A percentile compares a stretch with the other conserved stretches of the same genome.
phyloP scores from a whole-genome alignment of 345 rosid species.

The Turnera subulata region DNA sequence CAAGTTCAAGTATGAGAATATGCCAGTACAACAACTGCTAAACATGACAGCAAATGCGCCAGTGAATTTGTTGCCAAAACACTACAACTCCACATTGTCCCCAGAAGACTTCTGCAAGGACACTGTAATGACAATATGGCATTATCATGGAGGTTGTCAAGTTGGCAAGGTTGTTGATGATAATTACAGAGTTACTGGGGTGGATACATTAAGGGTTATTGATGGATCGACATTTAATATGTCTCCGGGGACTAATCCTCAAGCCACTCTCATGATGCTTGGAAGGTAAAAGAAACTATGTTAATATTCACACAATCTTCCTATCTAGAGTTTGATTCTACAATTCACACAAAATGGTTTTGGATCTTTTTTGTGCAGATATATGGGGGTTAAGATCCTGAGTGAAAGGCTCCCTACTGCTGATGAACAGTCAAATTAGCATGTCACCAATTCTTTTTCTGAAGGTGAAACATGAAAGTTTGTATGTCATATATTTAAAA shows the following conservation, averaged over 20 bases:
- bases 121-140: slow-evolving; percentile 33
- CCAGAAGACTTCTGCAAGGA: slow-evolving; percentile 25
- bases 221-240: slow-evolving; percentile 26
- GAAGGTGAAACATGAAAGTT: too few species aligned
- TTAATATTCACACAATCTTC: too few species aligned
- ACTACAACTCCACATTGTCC: slow-evolving; percentile 10
- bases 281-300: slow-evolving; percentile 16
- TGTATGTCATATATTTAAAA: too few species aligned
- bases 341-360: background rate
- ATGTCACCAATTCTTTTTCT: too few species aligned
- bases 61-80: slow-evolving; percentile 21
- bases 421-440: slow-evolving; percentile 1
- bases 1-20: slow-evolving; percentile 1
- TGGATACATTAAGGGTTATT: slow-evolving; percentile 24
- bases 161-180: slow-evolving; percentile 22
- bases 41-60: slow-evolving; percentile 25
- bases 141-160: slow-evolving; percentile 33
- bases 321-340: too few species aligned
- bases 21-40: slow-evolving; percentile 13
- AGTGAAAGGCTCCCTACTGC: slow-evolving; percentile 41
- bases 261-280: slow-evolving; percentile 30
- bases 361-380: slow-evolving; percentile 33
- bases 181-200: slow-evolving; percentile 22
- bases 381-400: slow-evolving; percentile 51
- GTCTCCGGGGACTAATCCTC: slow-evolving; percentile 33